Base-by-base conservation (phyloP, 2,329 filamentous ascomycete species). In the Phialocephala sp. region DNA sequence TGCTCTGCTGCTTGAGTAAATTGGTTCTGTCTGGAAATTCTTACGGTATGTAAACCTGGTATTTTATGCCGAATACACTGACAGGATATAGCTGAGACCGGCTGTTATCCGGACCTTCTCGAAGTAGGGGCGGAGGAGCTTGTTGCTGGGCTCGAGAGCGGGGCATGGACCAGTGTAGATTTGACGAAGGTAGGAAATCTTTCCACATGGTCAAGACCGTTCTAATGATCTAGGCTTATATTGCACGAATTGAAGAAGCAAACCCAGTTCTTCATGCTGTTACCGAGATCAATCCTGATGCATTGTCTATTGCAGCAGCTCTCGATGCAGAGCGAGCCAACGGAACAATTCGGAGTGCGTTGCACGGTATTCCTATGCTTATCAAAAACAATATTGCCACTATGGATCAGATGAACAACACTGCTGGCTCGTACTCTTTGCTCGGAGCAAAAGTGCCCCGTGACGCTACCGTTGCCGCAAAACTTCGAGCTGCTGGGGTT, bases 301-400 rank as follows among this genome's bases (percentile, higher is more conserved):
- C 75, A 8, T 37, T 76, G 3, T 55, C 61, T 1, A 76, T 76
- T 63, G 75, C 76, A 9, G 66, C 64, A 35, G 20, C 60, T 27
- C 71, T 77, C 11, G 76, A 77, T 60, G 66, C 50, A 9, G 74
- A 77, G 54, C 71, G 74, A 39, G 62, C 68, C 1, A 66, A 68
- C 12, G 74, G 74, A 9, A 69, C 59, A 8, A 62, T 73, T 35
- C 59, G 73, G n/a, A 72, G 74, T 22, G 47, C 84, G 6, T 76
- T 87, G 0, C 85, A 88, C 74, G 86, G 87, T 0, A 79, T 89
- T 4, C 86, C 86, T 0, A 83, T 89, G 54, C 75, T 88, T 15
- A 82, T 88, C 76, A 89, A 89, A 75, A 84, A 87, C 73, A 87
- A 86, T 71, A 88, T 89, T 63, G 86, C 83, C 18, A 88, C 86